A percentile compares a stretch with the other conserved stretches of the same genome.
phyloP scores from a whole-genome alignment of 176 grass and related monocot species.

The maize (Zea mays) region Zm-B73-REFERENCE-NAM-5.0 NC_050096.1:273598001-273598500 shows the following conservation, averaged over 20 bases:
- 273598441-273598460: constrained; percentile 33
- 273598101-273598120: constrained; percentile 1
- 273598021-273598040: not conserved
- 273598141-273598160: constrained; percentile 17
- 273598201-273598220: constrained; percentile 89
- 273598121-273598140: constrained; percentile 11
- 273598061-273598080: constrained; percentile 1
- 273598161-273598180: constrained; percentile 22
- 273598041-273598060: not conserved
- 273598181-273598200: constrained; percentile 99
- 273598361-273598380: constrained; percentile 96
- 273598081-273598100: constrained; percentile 24
- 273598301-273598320: constrained; percentile 50
- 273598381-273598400: constrained; percentile 52
- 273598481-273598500: constrained; percentile 79
- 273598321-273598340: constrained; percentile 69
- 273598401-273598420: constrained; percentile 21
- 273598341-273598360: constrained; percentile 85
- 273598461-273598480: constrained; percentile 17
- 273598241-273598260: constrained; percentile 30
- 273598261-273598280: constrained; percentile 24
- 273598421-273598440: constrained; percentile 28
- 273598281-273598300: not conserved
- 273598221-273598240: constrained; percentile 76
- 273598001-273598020: not conserved